Conservation (phyloP, 768 basidiomycete species). For the Termitomyces sp. region DNA sequence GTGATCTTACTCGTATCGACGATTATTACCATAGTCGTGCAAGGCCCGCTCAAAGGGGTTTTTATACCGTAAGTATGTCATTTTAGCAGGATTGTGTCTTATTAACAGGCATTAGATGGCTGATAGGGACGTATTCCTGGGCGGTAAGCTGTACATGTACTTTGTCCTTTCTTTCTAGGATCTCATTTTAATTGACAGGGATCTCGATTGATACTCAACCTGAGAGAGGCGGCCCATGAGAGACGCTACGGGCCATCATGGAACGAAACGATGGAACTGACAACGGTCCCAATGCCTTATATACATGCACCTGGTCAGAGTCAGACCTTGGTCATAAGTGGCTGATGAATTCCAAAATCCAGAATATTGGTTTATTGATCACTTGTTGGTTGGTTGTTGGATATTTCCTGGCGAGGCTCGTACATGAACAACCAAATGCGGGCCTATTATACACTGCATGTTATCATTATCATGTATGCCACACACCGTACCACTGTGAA, state of each 20-base stretch:
- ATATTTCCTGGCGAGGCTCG: too few species aligned
- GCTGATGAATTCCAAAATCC: too few species aligned
- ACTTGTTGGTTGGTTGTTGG: too few species aligned
- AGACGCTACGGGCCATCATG: not conserved
- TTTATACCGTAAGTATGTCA: not conserved
- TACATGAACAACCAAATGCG: too few species aligned
- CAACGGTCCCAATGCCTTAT: not conserved
- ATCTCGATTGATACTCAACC: conserved; percentile 4
- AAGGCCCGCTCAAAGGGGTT: not conserved
- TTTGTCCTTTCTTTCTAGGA: not conserved
- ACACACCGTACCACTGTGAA: too few species aligned
- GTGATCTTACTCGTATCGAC: not conserved
- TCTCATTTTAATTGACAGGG: not conserved
- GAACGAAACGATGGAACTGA: not conserved
- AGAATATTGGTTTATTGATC: too few species aligned
- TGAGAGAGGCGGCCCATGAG: not conserved
- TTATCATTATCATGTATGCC: too few species aligned
- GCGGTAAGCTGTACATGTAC: not conserved
- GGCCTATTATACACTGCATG: too few species aligned
- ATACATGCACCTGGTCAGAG: not conserved
- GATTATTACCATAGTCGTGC: not conserved
- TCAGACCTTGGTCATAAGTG: not conserved
- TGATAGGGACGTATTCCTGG: not conserved
- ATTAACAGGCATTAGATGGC: not conserved
- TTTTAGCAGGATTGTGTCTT: not conserved